phyloP scores from a whole-genome alignment of 257 asterid genomes.

The Osmanthus fragrans region DNA sequence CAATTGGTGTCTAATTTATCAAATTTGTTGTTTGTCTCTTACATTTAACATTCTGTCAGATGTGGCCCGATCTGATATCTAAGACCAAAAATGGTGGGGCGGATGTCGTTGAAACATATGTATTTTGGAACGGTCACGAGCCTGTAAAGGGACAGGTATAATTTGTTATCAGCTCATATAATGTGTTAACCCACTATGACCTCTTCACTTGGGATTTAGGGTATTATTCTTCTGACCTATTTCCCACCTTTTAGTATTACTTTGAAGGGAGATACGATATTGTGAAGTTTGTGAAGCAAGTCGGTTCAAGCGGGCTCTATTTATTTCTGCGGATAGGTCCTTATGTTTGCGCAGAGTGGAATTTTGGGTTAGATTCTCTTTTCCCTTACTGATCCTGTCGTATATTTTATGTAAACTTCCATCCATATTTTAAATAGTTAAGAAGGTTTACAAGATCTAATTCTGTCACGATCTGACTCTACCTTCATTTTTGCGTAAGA shows the following conservation, averaged over 20 bases:
- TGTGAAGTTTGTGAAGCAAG: constrained; percentile 85
- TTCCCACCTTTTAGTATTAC: constrained; percentile 55
- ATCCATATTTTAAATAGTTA: constrained; percentile 17
- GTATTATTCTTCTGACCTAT: constrained; percentile 25
- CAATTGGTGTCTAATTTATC: constrained; percentile 5
- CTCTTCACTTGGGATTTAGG: not conserved
- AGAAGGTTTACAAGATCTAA: constrained; percentile 13
- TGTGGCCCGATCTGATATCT: constrained; percentile 86
- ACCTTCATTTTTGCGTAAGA: not conserved
- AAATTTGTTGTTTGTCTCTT: constrained; percentile 20
- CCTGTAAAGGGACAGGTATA: constrained; percentile 75
- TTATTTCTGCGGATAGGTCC: constrained; percentile 91
- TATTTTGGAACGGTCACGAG: constrained; percentile 94
- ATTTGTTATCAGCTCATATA: constrained; percentile 7
- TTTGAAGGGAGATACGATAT: constrained; percentile 87
- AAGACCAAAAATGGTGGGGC: constrained; percentile 92
- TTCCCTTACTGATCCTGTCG: constrained; percentile 7
- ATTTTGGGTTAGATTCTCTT: constrained; percentile 71
- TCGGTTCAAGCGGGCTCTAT: constrained; percentile 76
- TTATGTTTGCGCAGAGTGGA: constrained; percentile 97
- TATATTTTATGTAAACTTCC: not conserved
- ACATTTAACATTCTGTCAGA: constrained; percentile 46
- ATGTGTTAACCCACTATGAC: not conserved
- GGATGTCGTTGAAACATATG: constrained; percentile 83
- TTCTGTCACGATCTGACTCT: constrained; percentile 6